Conservation (phyloP, 1,139 yeast genomes). For the Arxiozyma slooffiae region DNA sequence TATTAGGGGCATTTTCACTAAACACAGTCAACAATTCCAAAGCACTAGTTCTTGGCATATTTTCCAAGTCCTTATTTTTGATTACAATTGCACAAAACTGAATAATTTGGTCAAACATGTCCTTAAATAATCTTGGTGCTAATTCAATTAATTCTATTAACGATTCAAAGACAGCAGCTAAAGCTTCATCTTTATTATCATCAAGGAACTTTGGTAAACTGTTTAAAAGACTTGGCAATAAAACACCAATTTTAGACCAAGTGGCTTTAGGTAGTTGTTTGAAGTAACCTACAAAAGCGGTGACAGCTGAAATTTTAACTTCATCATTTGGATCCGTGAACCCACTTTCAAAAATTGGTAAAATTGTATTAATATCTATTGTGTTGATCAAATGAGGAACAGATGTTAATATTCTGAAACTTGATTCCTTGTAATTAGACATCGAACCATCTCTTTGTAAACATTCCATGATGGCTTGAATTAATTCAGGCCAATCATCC, state of each 20-base stretch:
- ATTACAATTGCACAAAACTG: conserved; percentile 77
- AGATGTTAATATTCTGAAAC: conserved; percentile 79
- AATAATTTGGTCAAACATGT: conserved; percentile 78
- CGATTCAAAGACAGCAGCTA: conserved; percentile 80
- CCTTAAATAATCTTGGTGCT: conserved; percentile 90
- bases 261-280: conserved; percentile 64
- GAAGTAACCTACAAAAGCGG: conserved; percentile 87
- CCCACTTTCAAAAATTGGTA: conserved; percentile 68
- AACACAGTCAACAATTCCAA: conserved; percentile 82
- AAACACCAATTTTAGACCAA: conserved; percentile 68
- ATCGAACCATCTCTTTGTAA: conserved; percentile 47
- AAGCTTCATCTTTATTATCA: conserved; percentile 67
- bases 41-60: conserved; percentile 73
- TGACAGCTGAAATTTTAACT: conserved; percentile 84
- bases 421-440: conserved; percentile 66
- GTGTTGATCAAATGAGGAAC: conserved; percentile 70
- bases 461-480: conserved; percentile 67
- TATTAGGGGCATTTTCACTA: conserved; percentile 86
- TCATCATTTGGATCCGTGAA: conserved; percentile 70
- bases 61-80: conserved; percentile 70
- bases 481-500: conserved; percentile 63
- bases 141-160: conserved; percentile 82
- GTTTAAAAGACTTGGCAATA: conserved; percentile 74
- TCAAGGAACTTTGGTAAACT: conserved; percentile 78
- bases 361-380: conserved; percentile 44